Conservation (phyloP, 805 yeast species). For the Cyberlindnera bimundalis region DNA sequence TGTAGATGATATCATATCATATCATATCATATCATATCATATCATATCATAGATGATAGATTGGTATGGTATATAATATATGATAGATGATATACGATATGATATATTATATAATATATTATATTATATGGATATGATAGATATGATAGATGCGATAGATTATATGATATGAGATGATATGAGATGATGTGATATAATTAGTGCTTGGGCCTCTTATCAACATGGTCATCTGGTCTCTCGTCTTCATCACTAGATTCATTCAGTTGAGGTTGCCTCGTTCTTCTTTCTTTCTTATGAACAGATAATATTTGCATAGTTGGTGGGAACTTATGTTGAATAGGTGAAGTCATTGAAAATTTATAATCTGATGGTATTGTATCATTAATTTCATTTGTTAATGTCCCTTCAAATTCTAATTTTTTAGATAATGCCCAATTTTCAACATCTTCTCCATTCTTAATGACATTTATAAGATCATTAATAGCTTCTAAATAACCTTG, state of each 20-base stretch:
- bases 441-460: conserved; percentile 38
- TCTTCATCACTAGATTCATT: conserved; percentile 7
- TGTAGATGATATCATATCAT: too few species aligned
- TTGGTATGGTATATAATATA: too few species aligned
- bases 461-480: conserved; percentile 47
- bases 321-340: conserved; percentile 20
- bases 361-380: conserved; percentile 16
- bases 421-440: conserved; percentile 51
- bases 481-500: conserved; percentile 62
- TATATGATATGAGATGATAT: not conserved
- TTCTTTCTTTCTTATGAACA: conserved; percentile 5
- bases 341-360: conserved; percentile 17
- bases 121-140: too few species aligned
- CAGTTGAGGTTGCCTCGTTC: not conserved
- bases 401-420: conserved; percentile 39
- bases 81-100: too few species aligned
- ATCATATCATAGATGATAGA: too few species aligned
- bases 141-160: too few species aligned
- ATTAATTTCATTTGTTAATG: not conserved
- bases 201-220: conserved; percentile 11
- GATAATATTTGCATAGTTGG: conserved; percentile 22
- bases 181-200: not conserved
- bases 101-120: too few species aligned
- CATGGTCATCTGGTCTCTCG: conserved; percentile 1
- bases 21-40: too few species aligned